Base-by-base conservation (phyloP, 1,139 yeast species). In the Casaregolazyma suthepensis region DNA sequence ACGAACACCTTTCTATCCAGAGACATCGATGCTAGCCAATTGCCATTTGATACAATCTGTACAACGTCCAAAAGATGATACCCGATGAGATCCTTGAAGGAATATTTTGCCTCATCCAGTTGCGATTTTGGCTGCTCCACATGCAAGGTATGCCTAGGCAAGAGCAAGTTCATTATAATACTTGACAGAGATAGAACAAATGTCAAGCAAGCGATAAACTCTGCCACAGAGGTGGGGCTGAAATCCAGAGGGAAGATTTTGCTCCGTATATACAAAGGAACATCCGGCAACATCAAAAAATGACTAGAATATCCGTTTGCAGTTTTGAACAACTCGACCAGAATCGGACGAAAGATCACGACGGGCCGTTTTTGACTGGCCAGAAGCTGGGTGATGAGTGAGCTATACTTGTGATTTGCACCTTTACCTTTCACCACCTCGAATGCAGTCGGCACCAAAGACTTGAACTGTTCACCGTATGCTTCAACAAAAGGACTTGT, bases 1-100 rank as follows among this genome's bases (percentile, higher is more conserved):
- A 87, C 79, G 42, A 81, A 68, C 1, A 87, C 75, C 56, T 76
- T 80, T 61, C 85, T 90, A 63, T 87, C 95, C 61, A 88, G 70
- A 3, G 91, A 91, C 31, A 85, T 76, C 0, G 91, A 78, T 0
- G 85, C 83, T 43, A 87, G 72, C 54, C 59, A 63, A 77, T 83
- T 12, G 84, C 85, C 61, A 78, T 77, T 50, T 76, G 73, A 48
- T 72, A 71, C 71, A 13, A 87, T 71, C 57, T 77, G 77, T 42
- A 85, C 74, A 6, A 87, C 76, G 66, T 88, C 96, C 51, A 86
- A 70, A 26, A 73, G 68, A 64, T 85, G 90, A 1, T 81, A 82
- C 19, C 75, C 74, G 23, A 71, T 59, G 48, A 87, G 71, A 57
- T 85, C 88, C 55, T 82, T 82, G 37, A 72, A 70, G 38, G 71